These are phyloP conservation scores for Sphagnum fallax DNA, from an alignment of 228 moss, liverwort and hornwort species.

Conservation along the genomic window DNA sequence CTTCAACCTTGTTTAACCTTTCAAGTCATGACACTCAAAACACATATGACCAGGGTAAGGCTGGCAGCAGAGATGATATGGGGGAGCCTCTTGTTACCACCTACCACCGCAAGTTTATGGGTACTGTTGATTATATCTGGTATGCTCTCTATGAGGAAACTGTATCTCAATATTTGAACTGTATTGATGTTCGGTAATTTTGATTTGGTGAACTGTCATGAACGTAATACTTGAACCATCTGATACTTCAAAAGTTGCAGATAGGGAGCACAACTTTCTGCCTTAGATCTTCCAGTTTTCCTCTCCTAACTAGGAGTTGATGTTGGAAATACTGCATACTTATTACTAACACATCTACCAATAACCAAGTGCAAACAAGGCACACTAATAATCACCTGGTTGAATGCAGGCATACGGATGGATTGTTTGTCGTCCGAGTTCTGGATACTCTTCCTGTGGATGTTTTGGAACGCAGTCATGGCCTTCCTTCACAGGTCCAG, in stretches of 20 bases:
- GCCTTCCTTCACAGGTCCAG: slow-evolving; percentile 70
- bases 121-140: slow-evolving; percentile 99
- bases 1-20: no score
- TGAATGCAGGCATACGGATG: slow-evolving; percentile 79
- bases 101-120: slow-evolving; percentile 80
- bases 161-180: not conserved
- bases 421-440: slow-evolving; percentile 62
- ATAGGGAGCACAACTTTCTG: not conserved
- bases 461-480: slow-evolving; percentile 31
- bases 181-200: not conserved
- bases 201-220: not conserved
- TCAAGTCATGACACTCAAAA: no score
- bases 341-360: not conserved
- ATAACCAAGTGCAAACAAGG: not conserved
- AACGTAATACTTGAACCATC: not conserved
- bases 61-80: slow-evolving; percentile 65
- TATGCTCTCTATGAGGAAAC: slow-evolving; percentile 11
- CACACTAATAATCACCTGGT: not conserved
- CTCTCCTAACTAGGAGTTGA: not conserved
- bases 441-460: slow-evolving; percentile 66
- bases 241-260: not conserved
- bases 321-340: not conserved
- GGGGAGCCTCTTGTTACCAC: slow-evolving; percentile 89
- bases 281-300: not conserved
- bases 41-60: slow-evolving; percentile 46